A percentile compares a stretch with the other conserved stretches of the same genome.
phyloP scores from a whole-genome alignment of 208 protist genomes.

The Acanthamoeba quina region DNA sequence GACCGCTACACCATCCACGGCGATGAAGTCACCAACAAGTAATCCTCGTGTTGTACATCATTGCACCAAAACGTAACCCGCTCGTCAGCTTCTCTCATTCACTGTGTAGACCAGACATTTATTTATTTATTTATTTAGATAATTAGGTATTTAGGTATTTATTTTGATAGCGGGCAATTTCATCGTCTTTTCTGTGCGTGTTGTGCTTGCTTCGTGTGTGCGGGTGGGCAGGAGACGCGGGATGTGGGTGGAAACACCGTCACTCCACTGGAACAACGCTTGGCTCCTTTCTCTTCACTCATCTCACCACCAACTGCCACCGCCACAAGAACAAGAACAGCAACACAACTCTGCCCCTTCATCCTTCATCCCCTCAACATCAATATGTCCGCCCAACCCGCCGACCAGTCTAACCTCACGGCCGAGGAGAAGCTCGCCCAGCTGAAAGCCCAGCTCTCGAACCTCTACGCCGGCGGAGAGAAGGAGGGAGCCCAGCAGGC shows the following conservation, averaged over 20 bases:
- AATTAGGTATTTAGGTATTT: too few relatives aligned
- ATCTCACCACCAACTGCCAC: not conserved
- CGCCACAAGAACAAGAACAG: not conserved
- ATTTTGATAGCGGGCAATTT: too few relatives aligned
- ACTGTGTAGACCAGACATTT: not conserved
- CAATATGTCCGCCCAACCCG: not conserved
- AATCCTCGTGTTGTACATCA: not conserved
- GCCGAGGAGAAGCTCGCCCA: slow-evolving; percentile 27
- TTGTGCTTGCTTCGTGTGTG: too few relatives aligned
- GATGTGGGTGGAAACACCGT: too few relatives aligned
- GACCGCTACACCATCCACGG: slow-evolving; percentile 86
- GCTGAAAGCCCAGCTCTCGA: slow-evolving; percentile 4
- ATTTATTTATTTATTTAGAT: too few relatives aligned
- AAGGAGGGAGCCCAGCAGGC: not conserved
- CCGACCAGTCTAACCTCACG: not conserved
- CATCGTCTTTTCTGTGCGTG: too few relatives aligned
- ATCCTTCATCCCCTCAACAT: not conserved
- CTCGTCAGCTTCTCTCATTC: not conserved
- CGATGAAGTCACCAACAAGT: slow-evolving; percentile 65
- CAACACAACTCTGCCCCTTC: not conserved
- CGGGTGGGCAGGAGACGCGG: too few relatives aligned
- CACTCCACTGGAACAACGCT: not conserved
- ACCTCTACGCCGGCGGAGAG: slow-evolving; percentile 1
- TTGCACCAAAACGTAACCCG: not conserved
- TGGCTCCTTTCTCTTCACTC: not conserved